Evolutionary conservation across 1,284 basidiomycete species (phyloP), one percentile per base, ranked within the genome.

Genomic region (Naganishia albida): DNA sequence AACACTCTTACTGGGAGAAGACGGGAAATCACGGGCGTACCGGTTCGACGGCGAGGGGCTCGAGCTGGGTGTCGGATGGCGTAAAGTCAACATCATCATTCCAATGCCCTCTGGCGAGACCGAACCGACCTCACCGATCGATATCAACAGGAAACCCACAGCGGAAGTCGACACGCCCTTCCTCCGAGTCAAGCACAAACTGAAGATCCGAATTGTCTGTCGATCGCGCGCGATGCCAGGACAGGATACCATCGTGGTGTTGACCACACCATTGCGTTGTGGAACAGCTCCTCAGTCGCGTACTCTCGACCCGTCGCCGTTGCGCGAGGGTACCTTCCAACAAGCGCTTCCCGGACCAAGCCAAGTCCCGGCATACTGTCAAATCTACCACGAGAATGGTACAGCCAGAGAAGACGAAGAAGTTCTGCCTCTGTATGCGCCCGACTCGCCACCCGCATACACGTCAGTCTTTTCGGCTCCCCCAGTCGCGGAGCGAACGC

Each of bases 371-470:
- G 70, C 77, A 3, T 79, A 78, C 65, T 69, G 73, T 40, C 73
- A 75, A 63, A 68, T 78, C 16, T 79, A 73, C 69, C 72, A 75
- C 57, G 77, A 78, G 70, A 78, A 78, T 54, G 77, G 78, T 16
- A 73, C 74, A 39, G 39, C 67, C 25, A 68, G 74, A 34, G 72
- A 74, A 55, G 75, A 77, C 55, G 78, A 78, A 55, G 67, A 68
- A 6, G 70, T 75, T 10, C 65, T 78, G 7, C 78, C 78, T 3
- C 55, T 76, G 3, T 79, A 79, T 68, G 43, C 59, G 16, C 38
- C 56, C 1, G 57, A 60, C 30, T 39, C 57, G 20, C 57, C 57
- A 16, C 57, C 64, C 8, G 43, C 56, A 30, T 54, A 60, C 20
- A 20, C 42, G 6, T 4, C 42, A 15, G 16, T 6, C 42, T 43